phyloP scores from a whole-genome alignment of 495 filamentous ascomycete genomes.

The Amorphotheca resinae region DNA sequence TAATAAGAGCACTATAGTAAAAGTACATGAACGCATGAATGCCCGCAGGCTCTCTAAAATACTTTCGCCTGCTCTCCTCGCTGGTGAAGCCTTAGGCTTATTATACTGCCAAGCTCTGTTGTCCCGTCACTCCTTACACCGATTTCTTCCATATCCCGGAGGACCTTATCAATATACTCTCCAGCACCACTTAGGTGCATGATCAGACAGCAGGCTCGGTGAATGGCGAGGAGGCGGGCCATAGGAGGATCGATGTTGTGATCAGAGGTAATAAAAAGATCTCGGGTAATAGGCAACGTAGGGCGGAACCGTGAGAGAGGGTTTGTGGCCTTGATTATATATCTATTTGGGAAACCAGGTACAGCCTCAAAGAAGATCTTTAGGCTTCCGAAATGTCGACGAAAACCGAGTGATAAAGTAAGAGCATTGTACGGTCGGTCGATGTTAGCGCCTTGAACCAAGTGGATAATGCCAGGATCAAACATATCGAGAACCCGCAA shows the following conservation, averaged over 20 bases:
- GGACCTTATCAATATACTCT: neutral
- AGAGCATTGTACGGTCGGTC: neutral
- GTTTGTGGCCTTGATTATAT: neutral
- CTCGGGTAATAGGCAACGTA: neutral
- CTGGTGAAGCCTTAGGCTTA: neutral
- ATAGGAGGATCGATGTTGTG: neutral
- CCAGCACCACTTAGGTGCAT: neutral
- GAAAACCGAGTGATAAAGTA: neutral
- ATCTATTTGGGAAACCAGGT: neutral
- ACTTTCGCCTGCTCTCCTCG: neutral
- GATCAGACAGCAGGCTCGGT: neutral
- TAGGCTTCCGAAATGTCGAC: neutral
- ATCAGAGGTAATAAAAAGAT: neutral
- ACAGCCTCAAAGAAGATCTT: neutral
- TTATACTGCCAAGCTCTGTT: neutral
- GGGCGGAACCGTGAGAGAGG: neutral
- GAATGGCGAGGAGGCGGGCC: neutral
- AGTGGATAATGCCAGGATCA: neutral
- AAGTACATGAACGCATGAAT: too few species aligned
- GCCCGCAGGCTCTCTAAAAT: too few species aligned
- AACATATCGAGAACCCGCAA: neutral
- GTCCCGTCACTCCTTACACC: neutral
- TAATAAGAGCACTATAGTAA: too few species aligned
- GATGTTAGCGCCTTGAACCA: neutral
- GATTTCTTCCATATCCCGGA: neutral